A percentile compares a stretch with the other conserved stretches of the same genome.
Evolutionary conservation across 2,329 filamentous ascomycete genomes (phyloP).

Genomic region (Westerdykella aurantiaca): DNA sequence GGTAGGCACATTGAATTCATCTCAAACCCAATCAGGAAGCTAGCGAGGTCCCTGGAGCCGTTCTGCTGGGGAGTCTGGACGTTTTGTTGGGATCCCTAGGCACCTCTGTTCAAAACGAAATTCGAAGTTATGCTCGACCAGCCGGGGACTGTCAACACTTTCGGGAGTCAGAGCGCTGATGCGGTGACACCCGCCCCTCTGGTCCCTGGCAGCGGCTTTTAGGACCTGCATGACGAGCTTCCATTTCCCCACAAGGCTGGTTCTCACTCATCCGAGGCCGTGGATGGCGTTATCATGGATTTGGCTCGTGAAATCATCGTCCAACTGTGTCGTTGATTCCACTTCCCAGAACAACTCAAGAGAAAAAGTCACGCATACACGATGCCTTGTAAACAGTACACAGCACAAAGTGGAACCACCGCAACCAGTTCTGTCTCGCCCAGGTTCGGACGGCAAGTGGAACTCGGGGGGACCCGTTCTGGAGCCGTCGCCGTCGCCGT

Average conservation of each 20-base stretch:
- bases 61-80: constrained; percentile 20
- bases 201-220: constrained; percentile 24
- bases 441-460: constrained; percentile 26
- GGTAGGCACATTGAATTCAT: constrained; percentile 15
- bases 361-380: background rate
- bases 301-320: background rate
- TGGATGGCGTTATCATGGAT: background rate
- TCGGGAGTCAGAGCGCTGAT: constrained; percentile 20
- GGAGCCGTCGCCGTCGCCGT: constrained; percentile 20
- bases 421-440: background rate
- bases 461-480: constrained; percentile 27
- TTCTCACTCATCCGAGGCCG: constrained; percentile 1
- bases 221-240: background rate
- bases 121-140: constrained; percentile 26
- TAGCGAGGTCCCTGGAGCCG: constrained; percentile 16
- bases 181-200: constrained; percentile 19
- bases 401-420: background rate
- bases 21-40: constrained; percentile 23
- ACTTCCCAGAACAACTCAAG: too few relatives aligned
- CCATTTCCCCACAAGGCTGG: constrained; percentile 29
- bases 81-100: constrained; percentile 16
- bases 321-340: background rate
- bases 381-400: background rate
- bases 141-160: constrained; percentile 15
- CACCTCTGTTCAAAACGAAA: constrained; percentile 18